Conservation (phyloP, 2,329 filamentous ascomycete genomes). For the Podosphaera fusca region DNA sequence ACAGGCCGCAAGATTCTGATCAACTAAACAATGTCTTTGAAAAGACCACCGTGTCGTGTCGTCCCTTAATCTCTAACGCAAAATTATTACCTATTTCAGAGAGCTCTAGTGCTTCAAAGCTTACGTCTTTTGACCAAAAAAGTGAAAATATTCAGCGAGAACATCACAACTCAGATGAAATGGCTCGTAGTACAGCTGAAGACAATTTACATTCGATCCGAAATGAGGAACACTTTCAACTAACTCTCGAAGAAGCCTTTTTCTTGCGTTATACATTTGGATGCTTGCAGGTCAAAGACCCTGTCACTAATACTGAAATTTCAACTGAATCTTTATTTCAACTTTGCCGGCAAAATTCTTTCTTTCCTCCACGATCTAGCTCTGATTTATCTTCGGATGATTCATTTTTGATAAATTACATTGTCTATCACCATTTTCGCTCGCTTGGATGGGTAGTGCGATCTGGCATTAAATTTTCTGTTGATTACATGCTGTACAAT, state of each 20-base stretch:
- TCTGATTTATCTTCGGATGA: constrained; percentile 45
- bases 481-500: constrained; percentile 85
- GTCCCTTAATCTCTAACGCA: too few relatives aligned
- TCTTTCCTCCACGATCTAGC: constrained; percentile 32
- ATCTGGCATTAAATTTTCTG: constrained; percentile 79
- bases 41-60: too few relatives aligned
- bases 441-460: constrained; percentile 88
- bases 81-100: too few relatives aligned
- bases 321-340: constrained; percentile 33
- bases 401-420: constrained; percentile 66
- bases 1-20: too few relatives aligned
- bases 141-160: constrained; percentile 33
- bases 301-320: constrained; percentile 22
- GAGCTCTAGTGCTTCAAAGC: not conserved
- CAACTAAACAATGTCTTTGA: too few relatives aligned
- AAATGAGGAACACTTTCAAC: constrained; percentile 68
- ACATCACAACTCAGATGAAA: constrained; percentile 13
- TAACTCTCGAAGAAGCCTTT: constrained; percentile 76
- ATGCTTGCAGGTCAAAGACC: constrained; percentile 37
- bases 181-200: constrained; percentile 1
- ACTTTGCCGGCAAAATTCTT: constrained; percentile 45
- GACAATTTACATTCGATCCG: constrained; percentile 17
- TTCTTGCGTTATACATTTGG: constrained; percentile 71
- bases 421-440: constrained; percentile 86
- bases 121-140: constrained; percentile 19